Conservation (phyloP, 2,329 filamentous ascomycete genomes). For the Sarocladium brachiariae region DNA sequence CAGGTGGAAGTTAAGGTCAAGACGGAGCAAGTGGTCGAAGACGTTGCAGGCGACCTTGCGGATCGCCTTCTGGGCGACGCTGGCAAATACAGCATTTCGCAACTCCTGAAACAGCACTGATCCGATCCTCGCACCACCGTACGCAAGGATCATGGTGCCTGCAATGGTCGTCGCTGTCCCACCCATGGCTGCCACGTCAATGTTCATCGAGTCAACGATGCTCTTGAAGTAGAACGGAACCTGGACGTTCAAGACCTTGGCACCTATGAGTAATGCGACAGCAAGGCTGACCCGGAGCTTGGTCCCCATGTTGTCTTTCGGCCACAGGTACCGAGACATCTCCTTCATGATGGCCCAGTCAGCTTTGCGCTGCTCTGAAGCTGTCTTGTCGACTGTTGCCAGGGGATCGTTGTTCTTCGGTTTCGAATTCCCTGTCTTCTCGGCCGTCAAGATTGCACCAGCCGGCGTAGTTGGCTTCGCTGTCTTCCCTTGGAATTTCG, state of each 20-base stretch:
- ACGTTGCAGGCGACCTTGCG: conserved; percentile 85
- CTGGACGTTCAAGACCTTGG: conserved; percentile 94
- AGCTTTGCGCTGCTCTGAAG: conserved; percentile 86
- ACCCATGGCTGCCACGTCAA: conserved; percentile 81
- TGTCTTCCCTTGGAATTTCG: conserved; percentile 11
- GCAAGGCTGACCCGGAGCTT: conserved; percentile 80
- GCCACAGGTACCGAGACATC: conserved; percentile 95
- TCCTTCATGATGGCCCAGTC: conserved; percentile 99
- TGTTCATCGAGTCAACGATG: conserved; percentile 96
- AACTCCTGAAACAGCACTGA: conserved; percentile 88
- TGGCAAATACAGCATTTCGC: conserved; percentile 93
- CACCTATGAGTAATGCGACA: conserved; percentile 75
- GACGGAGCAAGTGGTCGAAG: conserved; percentile 78
- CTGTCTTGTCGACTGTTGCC: conserved; percentile 38
- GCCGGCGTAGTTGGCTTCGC: conserved; percentile 16
- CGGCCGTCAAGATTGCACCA: conserved; percentile 5
- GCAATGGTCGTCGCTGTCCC: conserved; percentile 85
- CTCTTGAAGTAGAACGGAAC: conserved; percentile 99
- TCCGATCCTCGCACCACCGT: conserved; percentile 81
- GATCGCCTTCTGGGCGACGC: conserved; percentile 94
- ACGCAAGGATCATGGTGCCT: conserved; percentile 87
- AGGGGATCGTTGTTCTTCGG: conserved; percentile 25
- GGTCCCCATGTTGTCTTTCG: conserved; percentile 67
- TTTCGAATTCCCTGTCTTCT: conserved; percentile 12
- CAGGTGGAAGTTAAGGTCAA: conserved; percentile 92